Conservation (phyloP, 805 yeast genomes). For the Candida suzukii region DNA sequence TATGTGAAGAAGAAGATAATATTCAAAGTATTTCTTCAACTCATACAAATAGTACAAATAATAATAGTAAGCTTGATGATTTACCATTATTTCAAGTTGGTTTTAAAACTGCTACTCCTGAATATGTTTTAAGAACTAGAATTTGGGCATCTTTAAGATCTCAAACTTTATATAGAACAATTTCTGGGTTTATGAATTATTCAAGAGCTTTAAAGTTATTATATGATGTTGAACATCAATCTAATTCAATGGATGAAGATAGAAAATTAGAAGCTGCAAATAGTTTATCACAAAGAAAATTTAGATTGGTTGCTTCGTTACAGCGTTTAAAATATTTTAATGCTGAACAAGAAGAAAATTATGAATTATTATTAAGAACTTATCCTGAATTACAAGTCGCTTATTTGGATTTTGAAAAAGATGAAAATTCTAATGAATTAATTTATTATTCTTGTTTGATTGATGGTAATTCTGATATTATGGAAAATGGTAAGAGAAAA, state of each 20-base stretch:
- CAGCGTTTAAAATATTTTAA: slow-evolving; percentile 71
- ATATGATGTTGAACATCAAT: slow-evolving; percentile 89
- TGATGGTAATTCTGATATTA: slow-evolving; percentile 72
- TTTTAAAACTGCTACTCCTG: slow-evolving; percentile 96
- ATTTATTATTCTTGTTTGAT: slow-evolving; percentile 62
- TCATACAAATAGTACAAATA: slow-evolving; percentile 2
- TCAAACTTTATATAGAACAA: slow-evolving; percentile 94
- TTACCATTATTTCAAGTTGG: slow-evolving; percentile 94
- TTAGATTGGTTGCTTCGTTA: slow-evolving; percentile 78
- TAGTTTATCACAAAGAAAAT: slow-evolving; percentile 78
- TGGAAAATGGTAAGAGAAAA: slow-evolving; percentile 68
- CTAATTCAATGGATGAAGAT: slow-evolving; percentile 39
- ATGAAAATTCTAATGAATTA: slow-evolving; percentile 35
- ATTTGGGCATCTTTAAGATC: slow-evolving; percentile 98
- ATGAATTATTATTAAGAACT: slow-evolving; percentile 74
- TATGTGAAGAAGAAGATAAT: slow-evolving; percentile 36
- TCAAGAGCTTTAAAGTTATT: slow-evolving; percentile 91
- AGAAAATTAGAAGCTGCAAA: slow-evolving; percentile 75
- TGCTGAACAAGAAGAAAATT: slow-evolving; percentile 70
- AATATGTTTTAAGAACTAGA: slow-evolving; percentile 90
- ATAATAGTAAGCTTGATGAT: slow-evolving; percentile 48
- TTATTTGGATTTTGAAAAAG: slow-evolving; percentile 64
- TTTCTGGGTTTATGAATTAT: slow-evolving; percentile 97
- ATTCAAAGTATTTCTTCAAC: not conserved
- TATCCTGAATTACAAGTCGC: slow-evolving; percentile 87